Conservation (phyloP, 176 grass and related monocot genomes). For the Musa schizocarpa region DNA sequence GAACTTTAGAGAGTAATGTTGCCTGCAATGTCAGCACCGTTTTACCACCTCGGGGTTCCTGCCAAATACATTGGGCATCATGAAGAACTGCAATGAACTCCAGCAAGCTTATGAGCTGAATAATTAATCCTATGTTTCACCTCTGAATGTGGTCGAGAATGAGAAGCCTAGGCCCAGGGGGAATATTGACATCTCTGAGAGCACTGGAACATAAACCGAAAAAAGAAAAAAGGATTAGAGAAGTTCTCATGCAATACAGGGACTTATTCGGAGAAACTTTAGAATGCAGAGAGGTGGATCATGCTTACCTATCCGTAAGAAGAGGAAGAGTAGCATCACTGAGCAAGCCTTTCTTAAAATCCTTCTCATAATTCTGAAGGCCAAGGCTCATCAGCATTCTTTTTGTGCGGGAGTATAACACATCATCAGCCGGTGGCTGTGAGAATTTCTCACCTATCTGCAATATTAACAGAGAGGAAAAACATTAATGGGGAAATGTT, state of each 20-base stretch:
- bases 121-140: slow-evolving; percentile 21
- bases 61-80: slow-evolving; percentile 20
- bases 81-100: neutral
- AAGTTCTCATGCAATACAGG: neutral
- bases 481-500: neutral
- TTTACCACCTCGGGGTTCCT: slow-evolving; percentile 58
- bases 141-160: slow-evolving; percentile 95
- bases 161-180: slow-evolving; percentile 90
- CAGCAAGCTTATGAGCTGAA: neutral
- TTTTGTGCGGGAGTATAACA: slow-evolving; percentile 58
- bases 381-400: slow-evolving; percentile 66
- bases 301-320: slow-evolving; percentile 67
- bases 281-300: neutral
- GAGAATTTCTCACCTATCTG: slow-evolving; percentile 90
- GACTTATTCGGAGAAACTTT: neutral
- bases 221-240: neutral
- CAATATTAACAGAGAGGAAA: slow-evolving; percentile 11
- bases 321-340: slow-evolving; percentile 78
- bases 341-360: slow-evolving; percentile 94
- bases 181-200: slow-evolving; percentile 92
- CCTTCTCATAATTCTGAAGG: slow-evolving; percentile 94
- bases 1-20: neutral
- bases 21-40: slow-evolving; percentile 23
- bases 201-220: slow-evolving; percentile 40
- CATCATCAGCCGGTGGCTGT: slow-evolving; percentile 53